Percentiles rank a stretch among this genome's conserved stretches.
phyloP scores from a whole-genome alignment of 2,329 filamentous ascomycete species.

The Paraconiothyrium sp. region DNA sequence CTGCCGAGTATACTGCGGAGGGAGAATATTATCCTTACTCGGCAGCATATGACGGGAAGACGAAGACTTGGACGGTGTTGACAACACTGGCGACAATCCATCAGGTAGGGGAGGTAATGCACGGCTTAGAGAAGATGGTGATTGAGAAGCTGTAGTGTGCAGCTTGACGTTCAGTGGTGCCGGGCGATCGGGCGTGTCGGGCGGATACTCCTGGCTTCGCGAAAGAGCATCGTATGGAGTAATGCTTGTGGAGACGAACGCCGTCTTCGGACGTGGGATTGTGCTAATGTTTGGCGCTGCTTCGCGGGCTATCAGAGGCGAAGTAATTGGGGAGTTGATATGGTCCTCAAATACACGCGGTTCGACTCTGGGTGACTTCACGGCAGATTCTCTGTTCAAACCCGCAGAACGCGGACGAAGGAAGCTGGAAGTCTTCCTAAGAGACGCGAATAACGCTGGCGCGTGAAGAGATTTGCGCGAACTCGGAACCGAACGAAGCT shows the following conservation, averaged over 20 bases:
- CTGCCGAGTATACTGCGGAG: background rate
- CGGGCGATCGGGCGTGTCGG: conserved; percentile 38
- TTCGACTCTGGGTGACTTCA: background rate
- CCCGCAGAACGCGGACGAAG: background rate
- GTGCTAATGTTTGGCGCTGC: background rate
- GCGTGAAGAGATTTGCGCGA: background rate
- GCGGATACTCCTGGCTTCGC: conserved; percentile 7
- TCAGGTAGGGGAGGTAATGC: background rate
- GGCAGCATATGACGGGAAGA: no score
- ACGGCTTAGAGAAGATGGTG: conserved; percentile 24
- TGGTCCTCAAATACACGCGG: background rate
- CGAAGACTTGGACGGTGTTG: background rate
- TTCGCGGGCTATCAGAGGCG: background rate
- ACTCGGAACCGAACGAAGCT: background rate
- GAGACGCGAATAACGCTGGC: background rate
- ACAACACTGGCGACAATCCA: background rate
- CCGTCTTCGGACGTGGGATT: background rate
- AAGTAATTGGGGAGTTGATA: background rate
- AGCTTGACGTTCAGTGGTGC: conserved; percentile 33
- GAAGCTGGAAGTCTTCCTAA: background rate
- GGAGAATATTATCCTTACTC: background rate
- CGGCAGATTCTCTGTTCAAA: background rate
- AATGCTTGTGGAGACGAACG: background rate
- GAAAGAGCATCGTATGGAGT: background rate
- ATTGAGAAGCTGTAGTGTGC: conserved; percentile 18